Conservation (phyloP, 164 flowering plant species). For the Umbilicus rupestris region DNA sequence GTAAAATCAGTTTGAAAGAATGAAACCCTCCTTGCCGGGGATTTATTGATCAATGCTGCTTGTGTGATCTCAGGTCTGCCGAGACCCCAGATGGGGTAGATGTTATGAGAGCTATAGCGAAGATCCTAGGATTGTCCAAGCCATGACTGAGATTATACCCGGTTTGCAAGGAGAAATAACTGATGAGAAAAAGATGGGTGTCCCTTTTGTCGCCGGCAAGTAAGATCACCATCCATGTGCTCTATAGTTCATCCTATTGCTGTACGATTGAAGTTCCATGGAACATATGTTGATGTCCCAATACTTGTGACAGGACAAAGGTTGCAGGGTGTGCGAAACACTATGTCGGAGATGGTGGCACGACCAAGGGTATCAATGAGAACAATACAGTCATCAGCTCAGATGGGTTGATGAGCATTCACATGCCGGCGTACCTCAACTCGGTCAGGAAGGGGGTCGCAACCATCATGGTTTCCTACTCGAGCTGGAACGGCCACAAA, state of each 20-base stretch:
- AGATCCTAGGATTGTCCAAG: slow-evolving; percentile 13
- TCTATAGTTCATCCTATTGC: background rate
- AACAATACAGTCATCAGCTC: slow-evolving; percentile 21
- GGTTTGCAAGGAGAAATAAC: slow-evolving; percentile 18
- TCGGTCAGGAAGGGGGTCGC: slow-evolving; percentile 25
- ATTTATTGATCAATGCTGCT: background rate
- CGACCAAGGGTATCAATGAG: slow-evolving; percentile 14
- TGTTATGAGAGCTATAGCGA: slow-evolving; percentile 22
- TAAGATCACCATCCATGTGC: background rate
- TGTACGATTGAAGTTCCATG: background rate
- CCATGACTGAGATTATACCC: slow-evolving; percentile 10
- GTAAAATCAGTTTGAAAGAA: background rate
- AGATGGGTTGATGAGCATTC: slow-evolving; percentile 22
- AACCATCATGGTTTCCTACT: slow-evolving; percentile 32
- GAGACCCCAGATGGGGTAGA: slow-evolving; percentile 24
- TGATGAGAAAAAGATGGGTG: background rate
- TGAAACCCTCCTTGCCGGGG: background rate
- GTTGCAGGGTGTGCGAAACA: slow-evolving; percentile 7
- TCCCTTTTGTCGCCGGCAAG: slow-evolving; percentile 20
- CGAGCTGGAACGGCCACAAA: slow-evolving; percentile 27
- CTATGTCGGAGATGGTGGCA: slow-evolving; percentile 19
- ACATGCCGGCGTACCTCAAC: slow-evolving; percentile 22
- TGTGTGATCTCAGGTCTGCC: slow-evolving; percentile 12
- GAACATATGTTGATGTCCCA: background rate
- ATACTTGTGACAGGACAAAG: background rate